phyloP scores from a whole-genome alignment of 116 monocot species.

The Posidonia oceanica region DNA sequence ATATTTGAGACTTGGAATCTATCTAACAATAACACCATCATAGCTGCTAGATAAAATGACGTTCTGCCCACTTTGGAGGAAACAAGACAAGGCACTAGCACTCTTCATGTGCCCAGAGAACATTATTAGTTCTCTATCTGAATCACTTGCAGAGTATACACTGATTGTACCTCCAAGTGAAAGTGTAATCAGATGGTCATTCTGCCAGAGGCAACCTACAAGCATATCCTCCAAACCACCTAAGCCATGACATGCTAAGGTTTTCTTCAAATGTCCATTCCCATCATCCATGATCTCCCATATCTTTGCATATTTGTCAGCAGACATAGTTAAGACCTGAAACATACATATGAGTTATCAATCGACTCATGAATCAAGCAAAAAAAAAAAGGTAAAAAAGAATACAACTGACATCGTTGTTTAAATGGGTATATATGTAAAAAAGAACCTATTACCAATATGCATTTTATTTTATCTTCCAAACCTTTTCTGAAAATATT shows the following conservation, averaged over 20 bases:
- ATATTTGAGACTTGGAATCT: constrained; percentile 73
- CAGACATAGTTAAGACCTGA: constrained; percentile 85
- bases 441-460: too few relatives aligned
- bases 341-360: too few relatives aligned
- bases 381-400: too few relatives aligned
- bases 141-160: constrained; percentile 60
- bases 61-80: constrained; percentile 38
- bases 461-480: too few relatives aligned
- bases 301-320: constrained; percentile 92
- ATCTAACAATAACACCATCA: constrained; percentile 79
- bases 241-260: constrained; percentile 45
- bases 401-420: too few relatives aligned
- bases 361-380: too few relatives aligned
- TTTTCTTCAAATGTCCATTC: constrained; percentile 59
- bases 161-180: constrained; percentile 81
- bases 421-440: too few relatives aligned
- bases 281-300: constrained; percentile 86
- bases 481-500: too few relatives aligned
- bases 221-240: constrained; percentile 94
- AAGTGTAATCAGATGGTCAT: constrained; percentile 76
- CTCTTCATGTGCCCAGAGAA: constrained; percentile 88
- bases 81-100: constrained; percentile 40
- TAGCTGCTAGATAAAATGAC: constrained; percentile 76
- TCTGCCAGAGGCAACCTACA: constrained; percentile 89
- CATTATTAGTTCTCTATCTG: constrained; percentile 37